Evolutionary conservation across 2,329 filamentous ascomycete species (phyloP).

Genomic region (Ophiosphaerella herpotricha): DNA sequence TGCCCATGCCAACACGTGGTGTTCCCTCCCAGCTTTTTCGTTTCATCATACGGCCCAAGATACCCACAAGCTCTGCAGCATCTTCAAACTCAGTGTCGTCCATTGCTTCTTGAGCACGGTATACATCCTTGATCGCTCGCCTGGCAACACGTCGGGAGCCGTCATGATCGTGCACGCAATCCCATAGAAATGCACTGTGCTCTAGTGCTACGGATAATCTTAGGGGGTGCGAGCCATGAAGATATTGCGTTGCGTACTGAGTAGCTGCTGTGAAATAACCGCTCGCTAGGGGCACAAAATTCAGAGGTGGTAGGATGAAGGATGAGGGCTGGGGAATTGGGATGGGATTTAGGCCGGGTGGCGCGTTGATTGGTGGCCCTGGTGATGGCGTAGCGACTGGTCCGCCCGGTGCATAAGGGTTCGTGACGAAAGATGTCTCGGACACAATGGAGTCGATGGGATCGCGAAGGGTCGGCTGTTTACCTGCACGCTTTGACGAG

Average conservation of each 20-base stretch:
- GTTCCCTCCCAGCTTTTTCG: slow-evolving; percentile 54
- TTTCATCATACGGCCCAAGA: slow-evolving; percentile 87
- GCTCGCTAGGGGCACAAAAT: slow-evolving; percentile 84
- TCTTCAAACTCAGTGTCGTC: slow-evolving; percentile 95
- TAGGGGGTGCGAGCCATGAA: slow-evolving; percentile 88
- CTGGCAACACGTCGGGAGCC: slow-evolving; percentile 77
- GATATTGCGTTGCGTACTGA: slow-evolving; percentile 71
- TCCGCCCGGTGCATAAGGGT: slow-evolving; percentile 50
- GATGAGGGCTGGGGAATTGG: slow-evolving; percentile 58
- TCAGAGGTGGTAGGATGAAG: slow-evolving; percentile 76
- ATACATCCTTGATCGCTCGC: slow-evolving; percentile 85
- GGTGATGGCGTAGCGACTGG: slow-evolving; percentile 50
- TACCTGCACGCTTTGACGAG: slow-evolving; percentile 38
- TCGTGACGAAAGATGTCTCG: slow-evolving; percentile 57
- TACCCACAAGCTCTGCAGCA: slow-evolving; percentile 83
- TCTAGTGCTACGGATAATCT: slow-evolving; percentile 90
- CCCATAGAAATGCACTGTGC: slow-evolving; percentile 90
- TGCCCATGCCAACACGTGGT: slow-evolving; percentile 37
- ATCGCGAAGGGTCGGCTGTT: slow-evolving; percentile 51
- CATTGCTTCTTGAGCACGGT: slow-evolving; percentile 88
- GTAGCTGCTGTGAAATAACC: slow-evolving; percentile 80
- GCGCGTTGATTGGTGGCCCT: slow-evolving; percentile 47
- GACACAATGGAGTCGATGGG: slow-evolving; percentile 55
- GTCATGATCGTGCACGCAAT: slow-evolving; percentile 83
- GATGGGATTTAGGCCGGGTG: slow-evolving; percentile 52